A percentile compares a stretch with the other conserved stretches of the same genome.
These are phyloP conservation scores for Herpetospermum pedunculosum DNA, from an alignment of 306 rosid species.

Conservation along the genomic window DNA sequence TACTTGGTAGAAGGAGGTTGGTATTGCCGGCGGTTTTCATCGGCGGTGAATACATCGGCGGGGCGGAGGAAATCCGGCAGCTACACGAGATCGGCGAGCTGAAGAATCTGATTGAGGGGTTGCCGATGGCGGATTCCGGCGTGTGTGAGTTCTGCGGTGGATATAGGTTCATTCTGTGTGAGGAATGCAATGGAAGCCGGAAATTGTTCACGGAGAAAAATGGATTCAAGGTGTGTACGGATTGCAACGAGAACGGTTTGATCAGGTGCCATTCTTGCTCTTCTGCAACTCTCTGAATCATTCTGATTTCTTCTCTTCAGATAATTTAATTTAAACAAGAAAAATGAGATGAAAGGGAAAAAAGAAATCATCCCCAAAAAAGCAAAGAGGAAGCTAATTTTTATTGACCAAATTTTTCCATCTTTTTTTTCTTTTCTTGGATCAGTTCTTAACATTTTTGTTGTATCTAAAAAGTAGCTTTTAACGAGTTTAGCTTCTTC, in stretches of 20 bases:
- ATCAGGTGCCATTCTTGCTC: constrained; percentile 80
- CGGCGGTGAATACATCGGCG: constrained; percentile 73
- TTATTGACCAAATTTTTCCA: not conserved
- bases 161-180: constrained; percentile 57
- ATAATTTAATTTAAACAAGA: not conserved
- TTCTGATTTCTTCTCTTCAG: constrained; percentile 9
- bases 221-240: constrained; percentile 58
- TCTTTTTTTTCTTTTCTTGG: constrained; percentile 1
- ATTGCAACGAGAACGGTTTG: constrained; percentile 77
- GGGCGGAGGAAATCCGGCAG: constrained; percentile 64
- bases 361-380: constrained; percentile 1
- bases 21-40: constrained; percentile 65
- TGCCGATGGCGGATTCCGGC: constrained; percentile 52
- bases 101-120: constrained; percentile 60
- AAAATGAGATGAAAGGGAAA: not conserved
- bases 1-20: constrained; percentile 34
- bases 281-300: constrained; percentile 33
- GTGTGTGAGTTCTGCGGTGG: constrained; percentile 64
- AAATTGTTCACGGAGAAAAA: constrained; percentile 53
- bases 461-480: constrained; percentile 13
- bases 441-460: constrained; percentile 8
- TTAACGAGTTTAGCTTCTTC: constrained; percentile 4
- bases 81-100: constrained; percentile 87
- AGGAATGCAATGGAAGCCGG: constrained; percentile 66
- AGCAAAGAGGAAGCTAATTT: not conserved